These are phyloP conservation scores for Acaromyces ingoldii DNA, from an alignment of 1,284 basidiomycete genomes.

Conservation along the genomic window DNA sequence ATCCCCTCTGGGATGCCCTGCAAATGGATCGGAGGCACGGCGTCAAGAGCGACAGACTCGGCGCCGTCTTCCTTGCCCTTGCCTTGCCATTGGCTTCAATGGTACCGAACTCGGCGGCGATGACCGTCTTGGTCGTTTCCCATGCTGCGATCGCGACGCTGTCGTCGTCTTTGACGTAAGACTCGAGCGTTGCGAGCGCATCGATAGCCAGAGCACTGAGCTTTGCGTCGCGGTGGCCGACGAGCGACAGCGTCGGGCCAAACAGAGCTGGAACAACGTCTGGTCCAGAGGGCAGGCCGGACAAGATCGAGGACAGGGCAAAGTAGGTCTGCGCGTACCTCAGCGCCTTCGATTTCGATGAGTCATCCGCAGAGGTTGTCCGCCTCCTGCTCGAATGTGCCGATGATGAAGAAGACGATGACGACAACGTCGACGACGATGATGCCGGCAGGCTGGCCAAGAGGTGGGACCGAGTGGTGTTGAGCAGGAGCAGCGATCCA, in stretches of 20 bases:
- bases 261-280: slow-evolving; percentile 1
- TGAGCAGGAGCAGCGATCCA: slow-evolving; percentile 23
- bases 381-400: background rate
- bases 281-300: background rate
- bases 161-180: background rate
- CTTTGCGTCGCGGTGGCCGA: background rate
- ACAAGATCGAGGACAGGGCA: slow-evolving; percentile 1
- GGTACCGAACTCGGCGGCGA: background rate
- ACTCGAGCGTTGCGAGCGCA: background rate
- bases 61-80: too few relatives aligned
- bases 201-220: background rate
- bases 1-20: too few relatives aligned
- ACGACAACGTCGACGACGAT: too few relatives aligned
- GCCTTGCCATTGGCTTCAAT: too few relatives aligned
- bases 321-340: background rate
- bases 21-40: too few relatives aligned
- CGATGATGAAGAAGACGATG: too few relatives aligned
- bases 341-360: too few relatives aligned
- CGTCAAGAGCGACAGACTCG: too few relatives aligned
- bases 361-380: too few relatives aligned
- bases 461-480: slow-evolving; percentile 20
- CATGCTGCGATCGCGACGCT: background rate
- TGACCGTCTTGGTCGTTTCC: background rate
- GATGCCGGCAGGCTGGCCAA: too few relatives aligned
- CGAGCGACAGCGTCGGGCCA: background rate